Base-by-base conservation (phyloP, 208 protist genomes). In the Angomonas deanei region DNA sequence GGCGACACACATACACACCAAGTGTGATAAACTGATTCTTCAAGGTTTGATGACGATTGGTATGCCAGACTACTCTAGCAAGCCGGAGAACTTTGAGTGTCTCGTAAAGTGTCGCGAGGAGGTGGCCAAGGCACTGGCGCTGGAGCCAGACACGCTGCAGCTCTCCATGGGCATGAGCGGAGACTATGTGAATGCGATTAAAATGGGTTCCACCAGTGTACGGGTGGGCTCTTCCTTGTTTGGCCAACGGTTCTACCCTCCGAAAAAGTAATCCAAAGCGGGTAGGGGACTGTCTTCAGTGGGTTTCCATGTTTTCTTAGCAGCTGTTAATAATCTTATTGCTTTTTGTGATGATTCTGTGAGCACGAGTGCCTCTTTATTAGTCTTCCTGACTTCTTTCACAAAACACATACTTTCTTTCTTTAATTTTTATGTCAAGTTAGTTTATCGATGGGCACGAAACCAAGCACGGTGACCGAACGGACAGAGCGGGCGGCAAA, bases 21-120 rank as follows among this genome's bases (percentile, higher is more conserved):
- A 78, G n/a, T 98, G 94, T 68, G 71, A 76, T 26, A 61, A 86
- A 36, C 56, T 99, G 56, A 56, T 74, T 0, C 69, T 99, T 15
- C 52, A 57, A 15, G 98, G 98, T 24, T 70, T 99, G 17, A 99
- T 99, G 98, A 99, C 97, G 24, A 98, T 99, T 58, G 98, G 98
- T 36, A 92, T 80, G 74, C 84, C 78, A 1, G 86, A 92, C 66
- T 88, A 89, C 64, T 89, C 83, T 10, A 86, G 80, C 52, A 58
- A 69, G 27, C 77, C 83, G 34, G 68, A 76, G 53, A 81, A 98
- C 80, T 98, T 99, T 70, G 67, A 76, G 61, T 96, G 88, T 39
- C 76, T 97, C 32, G 64, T 65, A 3, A 27, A 70, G 33, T 94
- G 81, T 55, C 80, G 91, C 3, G 65, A 68, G 11, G 66, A 81